These are phyloP conservation scores for Aegilops tauschii DNA, from an alignment of 176 grass and related monocot species.

Conservation along the genomic window DNA sequence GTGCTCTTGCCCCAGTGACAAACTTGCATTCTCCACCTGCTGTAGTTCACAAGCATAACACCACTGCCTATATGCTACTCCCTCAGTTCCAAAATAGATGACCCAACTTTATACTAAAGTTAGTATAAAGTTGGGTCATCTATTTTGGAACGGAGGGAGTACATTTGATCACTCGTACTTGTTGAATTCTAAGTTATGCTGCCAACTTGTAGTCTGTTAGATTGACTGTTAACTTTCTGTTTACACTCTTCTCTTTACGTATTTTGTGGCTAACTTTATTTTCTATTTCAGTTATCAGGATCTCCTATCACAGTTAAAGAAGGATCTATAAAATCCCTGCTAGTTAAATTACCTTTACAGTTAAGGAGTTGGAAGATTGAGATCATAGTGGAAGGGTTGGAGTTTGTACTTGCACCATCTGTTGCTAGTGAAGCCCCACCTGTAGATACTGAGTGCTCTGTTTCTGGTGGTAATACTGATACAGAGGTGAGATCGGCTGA, in stretches of 20 bases:
- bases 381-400: constrained; percentile 82
- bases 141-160: too few species aligned
- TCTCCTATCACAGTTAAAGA: constrained; percentile 72
- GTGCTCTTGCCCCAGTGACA: neutral
- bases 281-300: constrained; percentile 62
- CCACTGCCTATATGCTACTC: too few species aligned
- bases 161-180: too few species aligned
- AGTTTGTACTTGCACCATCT: constrained; percentile 75
- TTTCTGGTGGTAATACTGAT: constrained; percentile 37
- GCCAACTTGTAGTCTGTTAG: neutral
- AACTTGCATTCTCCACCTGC: neutral
- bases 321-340: constrained; percentile 89
- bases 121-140: too few species aligned
- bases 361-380: constrained; percentile 49
- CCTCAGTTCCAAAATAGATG: too few species aligned
- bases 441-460: constrained; percentile 46
- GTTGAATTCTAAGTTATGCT: too few species aligned
- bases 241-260: too few species aligned
- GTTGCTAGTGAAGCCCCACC: constrained; percentile 44
- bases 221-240: constrained; percentile 14
- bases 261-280: too few species aligned
- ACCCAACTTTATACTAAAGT: too few species aligned
- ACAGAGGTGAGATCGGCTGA: constrained; percentile 21
- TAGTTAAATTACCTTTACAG: constrained; percentile 73
- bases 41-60: too few species aligned